Base-by-base conservation (phyloP, 371 early-diverging fungal genomes). In the Mortierella sp. region DNA sequence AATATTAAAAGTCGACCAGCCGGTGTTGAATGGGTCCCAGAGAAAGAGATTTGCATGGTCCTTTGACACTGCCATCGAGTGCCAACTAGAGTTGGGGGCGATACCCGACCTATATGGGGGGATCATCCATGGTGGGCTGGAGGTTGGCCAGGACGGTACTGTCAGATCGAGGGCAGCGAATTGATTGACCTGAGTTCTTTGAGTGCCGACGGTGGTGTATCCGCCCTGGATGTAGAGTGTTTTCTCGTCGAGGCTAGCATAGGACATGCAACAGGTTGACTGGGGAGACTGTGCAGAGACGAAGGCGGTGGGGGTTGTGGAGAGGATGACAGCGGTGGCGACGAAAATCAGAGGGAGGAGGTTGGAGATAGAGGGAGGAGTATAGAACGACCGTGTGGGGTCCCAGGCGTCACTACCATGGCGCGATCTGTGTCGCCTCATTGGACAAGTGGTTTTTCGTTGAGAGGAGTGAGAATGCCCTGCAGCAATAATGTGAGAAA, bases 211-310 rank as follows among this genome's bases (percentile, higher is more conserved):
- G 11, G 16, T 44, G 3, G 38, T 43, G 70, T 14, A 70, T 41
- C 70, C 70, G 8, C 70, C 70, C 11, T 70, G 70, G 14, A 70
- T 70, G 27, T 70, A 70, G 12, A 70, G 27, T 24, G 70, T 70
- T 41, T 21, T 41, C n/a, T 70, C 70, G 24, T 44, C 44, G 21
- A 43, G 24, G 24, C n/a, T 70, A 8, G 70, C 44, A 27, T 43
- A 70, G 21, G 70, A 38, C 70, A 70, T 44, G 44, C 70, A 38
- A 43, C 44, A 70, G 2, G n/a, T 38, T n/a, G 70, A 21, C 27
- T 10, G 24, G 24, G 43, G 70, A 12, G 70, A 11, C 43, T 70
- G 70, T 24, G 70, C 70, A 41, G 27, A 70, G 27, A 70, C 43
- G 4, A 41, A 7, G 41, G 44, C 43, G 44, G 43, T 32, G 51